These are phyloP conservation scores for Trametes sanguinea DNA, from an alignment of 768 basidiomycete genomes.

Conservation along the genomic window DNA sequence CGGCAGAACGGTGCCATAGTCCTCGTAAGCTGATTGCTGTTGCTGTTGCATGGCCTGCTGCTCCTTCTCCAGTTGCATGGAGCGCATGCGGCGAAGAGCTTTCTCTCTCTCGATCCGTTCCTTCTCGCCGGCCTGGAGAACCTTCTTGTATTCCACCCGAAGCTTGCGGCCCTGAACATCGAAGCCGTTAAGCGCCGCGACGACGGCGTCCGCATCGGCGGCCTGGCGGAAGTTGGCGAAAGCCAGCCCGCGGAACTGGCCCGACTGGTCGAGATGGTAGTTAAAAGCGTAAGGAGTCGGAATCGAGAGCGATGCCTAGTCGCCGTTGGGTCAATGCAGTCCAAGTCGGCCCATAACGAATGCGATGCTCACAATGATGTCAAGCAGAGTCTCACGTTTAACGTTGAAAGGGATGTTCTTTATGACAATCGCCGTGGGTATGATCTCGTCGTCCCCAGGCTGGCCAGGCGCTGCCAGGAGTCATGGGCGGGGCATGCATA, in stretches of 20 bases:
- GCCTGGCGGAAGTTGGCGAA: slow-evolving; percentile 97
- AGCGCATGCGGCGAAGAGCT: slow-evolving; percentile 96
- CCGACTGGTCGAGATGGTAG: slow-evolving; percentile 96
- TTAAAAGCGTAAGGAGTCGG: slow-evolving; percentile 99
- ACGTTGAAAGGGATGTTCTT: slow-evolving; percentile 99
- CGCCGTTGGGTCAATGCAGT: background rate
- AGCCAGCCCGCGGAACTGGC: slow-evolving; percentile 94
- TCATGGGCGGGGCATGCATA: slow-evolving; percentile 45
- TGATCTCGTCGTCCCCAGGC: slow-evolving; percentile 82
- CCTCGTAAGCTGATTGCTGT: slow-evolving; percentile 55
- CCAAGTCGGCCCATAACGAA: background rate
- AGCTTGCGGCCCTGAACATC: slow-evolving; percentile 96
- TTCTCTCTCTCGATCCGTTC: slow-evolving; percentile 98
- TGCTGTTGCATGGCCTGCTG: slow-evolving; percentile 49
- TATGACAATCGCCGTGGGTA: slow-evolving; percentile 99
- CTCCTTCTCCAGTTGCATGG: slow-evolving; percentile 93
- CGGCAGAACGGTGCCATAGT: slow-evolving; percentile 62
- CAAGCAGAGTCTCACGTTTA: slow-evolving; percentile 92
- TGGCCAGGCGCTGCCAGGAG: slow-evolving; percentile 47
- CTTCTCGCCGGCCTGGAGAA: slow-evolving; percentile 98
- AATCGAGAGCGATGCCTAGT: slow-evolving; percentile 84
- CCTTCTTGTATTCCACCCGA: slow-evolving; percentile 99
- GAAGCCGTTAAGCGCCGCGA: slow-evolving; percentile 93
- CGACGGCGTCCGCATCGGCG: slow-evolving; percentile 91
- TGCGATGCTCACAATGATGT: slow-evolving; percentile 80